Evolutionary conservation across 2,329 filamentous ascomycete species (phyloP).

Genomic region (Fusarium scirpi): DNA sequence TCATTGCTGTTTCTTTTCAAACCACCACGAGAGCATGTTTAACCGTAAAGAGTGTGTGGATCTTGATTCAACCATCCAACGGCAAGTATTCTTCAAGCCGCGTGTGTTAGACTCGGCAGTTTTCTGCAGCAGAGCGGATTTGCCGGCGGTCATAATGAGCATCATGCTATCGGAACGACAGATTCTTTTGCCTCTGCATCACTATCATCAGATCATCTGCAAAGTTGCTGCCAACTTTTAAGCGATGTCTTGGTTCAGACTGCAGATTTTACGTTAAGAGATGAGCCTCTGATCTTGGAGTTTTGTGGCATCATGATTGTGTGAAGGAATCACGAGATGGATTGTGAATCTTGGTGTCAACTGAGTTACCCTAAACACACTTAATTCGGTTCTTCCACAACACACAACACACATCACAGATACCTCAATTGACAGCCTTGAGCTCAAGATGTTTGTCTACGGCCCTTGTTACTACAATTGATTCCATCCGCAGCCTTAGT

Average conservation of each 20-base stretch:
- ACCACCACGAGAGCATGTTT: constrained; percentile 9
- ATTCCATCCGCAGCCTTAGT: not conserved
- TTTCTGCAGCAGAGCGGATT: not conserved
- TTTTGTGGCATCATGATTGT: not conserved
- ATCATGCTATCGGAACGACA: constrained; percentile 15
- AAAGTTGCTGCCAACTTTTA: not conserved
- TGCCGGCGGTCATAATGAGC: constrained; percentile 18
- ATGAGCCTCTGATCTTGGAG: constrained; percentile 2
- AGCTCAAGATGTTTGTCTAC: not conserved
- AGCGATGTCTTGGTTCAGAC: not conserved
- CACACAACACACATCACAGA: not conserved
- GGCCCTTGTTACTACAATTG: rapidly evolving
- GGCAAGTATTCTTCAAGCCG: not conserved
- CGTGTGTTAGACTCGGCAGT: constrained; percentile 6
- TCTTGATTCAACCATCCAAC: not conserved
- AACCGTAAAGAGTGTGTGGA: not conserved
- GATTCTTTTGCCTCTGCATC: not conserved
- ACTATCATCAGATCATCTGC: constrained; percentile 33
- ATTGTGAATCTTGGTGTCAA: not conserved
- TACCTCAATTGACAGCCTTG: not conserved
- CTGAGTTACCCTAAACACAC: constrained; percentile 3
- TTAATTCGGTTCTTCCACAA: not conserved
- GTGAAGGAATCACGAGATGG: not conserved
- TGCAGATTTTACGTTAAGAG: not conserved
- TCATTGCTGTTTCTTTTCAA: not conserved